A percentile compares a stretch with the other conserved stretches of the same genome.
These are phyloP conservation scores for Pythium sp. DNA, from an alignment of 352 stramenopile genomes.

Conservation along the genomic window DNA sequence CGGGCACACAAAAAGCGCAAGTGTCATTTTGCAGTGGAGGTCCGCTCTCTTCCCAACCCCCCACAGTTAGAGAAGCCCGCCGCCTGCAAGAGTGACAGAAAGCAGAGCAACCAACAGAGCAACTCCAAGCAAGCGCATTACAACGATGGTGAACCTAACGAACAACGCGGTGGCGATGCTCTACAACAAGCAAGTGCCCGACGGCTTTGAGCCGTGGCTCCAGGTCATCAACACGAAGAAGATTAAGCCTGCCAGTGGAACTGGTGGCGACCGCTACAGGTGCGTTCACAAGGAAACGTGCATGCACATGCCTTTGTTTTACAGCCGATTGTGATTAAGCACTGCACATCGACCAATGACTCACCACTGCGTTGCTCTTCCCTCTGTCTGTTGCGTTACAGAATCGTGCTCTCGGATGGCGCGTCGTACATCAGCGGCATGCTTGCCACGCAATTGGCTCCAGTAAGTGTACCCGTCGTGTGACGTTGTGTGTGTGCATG, in stretches of 20 bases:
- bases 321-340: not conserved
- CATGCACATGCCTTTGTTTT: not conserved
- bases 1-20: not conserved
- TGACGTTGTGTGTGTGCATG: not conserved
- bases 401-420: slow-evolving; percentile 80
- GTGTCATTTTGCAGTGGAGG: not conserved
- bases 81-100: not conserved
- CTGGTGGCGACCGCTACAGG: slow-evolving; percentile 76
- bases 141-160: slow-evolving; percentile 80
- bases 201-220: slow-evolving; percentile 86
- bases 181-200: slow-evolving; percentile 79
- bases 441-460: slow-evolving; percentile 77
- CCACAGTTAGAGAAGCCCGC: not conserved
- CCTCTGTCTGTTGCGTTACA: slow-evolving; percentile 10
- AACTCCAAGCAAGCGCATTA: not conserved
- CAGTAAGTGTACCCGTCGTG: slow-evolving; percentile 32
- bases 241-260: slow-evolving; percentile 77
- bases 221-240: slow-evolving; percentile 89
- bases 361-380: not conserved
- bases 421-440: slow-evolving; percentile 84
- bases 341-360: not conserved
- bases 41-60: not conserved
- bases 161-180: slow-evolving; percentile 82
- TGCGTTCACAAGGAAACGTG: slow-evolving; percentile 6
- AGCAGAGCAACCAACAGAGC: not conserved